These are phyloP conservation scores for Tetracladium marchalianum DNA, from an alignment of 495 filamentous ascomycete genomes.

Conservation along the genomic window DNA sequence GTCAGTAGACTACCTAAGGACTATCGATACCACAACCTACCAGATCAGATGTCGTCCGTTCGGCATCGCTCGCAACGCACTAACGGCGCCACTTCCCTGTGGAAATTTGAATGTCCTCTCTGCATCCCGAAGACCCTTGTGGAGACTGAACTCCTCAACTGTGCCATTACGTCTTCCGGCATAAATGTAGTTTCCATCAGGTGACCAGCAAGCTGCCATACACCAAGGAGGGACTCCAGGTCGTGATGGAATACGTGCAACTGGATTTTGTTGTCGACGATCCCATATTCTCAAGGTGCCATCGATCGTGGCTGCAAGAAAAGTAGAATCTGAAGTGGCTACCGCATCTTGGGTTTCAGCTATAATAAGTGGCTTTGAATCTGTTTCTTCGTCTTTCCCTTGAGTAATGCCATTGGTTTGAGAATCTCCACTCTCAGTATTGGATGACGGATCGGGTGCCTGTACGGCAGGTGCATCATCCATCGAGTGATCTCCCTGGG, in stretches of 20 bases:
- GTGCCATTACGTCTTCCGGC: slow-evolving; percentile 87
- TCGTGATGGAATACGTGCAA: slow-evolving; percentile 65
- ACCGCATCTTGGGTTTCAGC: slow-evolving; percentile 23
- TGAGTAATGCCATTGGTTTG: slow-evolving; percentile 43
- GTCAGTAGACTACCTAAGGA: slow-evolving; percentile 1
- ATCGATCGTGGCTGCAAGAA: slow-evolving; percentile 80
- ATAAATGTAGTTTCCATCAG: slow-evolving; percentile 92
- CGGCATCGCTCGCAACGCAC: slow-evolving; percentile 77
- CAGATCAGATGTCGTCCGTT: slow-evolving; percentile 92
- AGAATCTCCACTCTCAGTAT: slow-evolving; percentile 28
- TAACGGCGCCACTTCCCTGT: slow-evolving; percentile 78
- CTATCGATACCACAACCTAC: slow-evolving; percentile 29
- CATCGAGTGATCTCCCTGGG: slow-evolving; percentile 32
- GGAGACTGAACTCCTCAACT: slow-evolving; percentile 87
- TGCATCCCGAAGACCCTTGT: slow-evolving; percentile 63
- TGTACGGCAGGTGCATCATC: slow-evolving; percentile 4
- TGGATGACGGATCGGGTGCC: slow-evolving; percentile 8
- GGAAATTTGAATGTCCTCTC: slow-evolving; percentile 86
- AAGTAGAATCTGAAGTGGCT: slow-evolving; percentile 53
- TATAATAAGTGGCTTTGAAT: slow-evolving; percentile 20
- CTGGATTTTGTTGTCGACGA: slow-evolving; percentile 60
- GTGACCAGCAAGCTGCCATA: slow-evolving; percentile 96
- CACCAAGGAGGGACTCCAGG: slow-evolving; percentile 85
- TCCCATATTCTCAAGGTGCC: slow-evolving; percentile 90
- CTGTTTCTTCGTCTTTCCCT: slow-evolving; percentile 31